Conservation (phyloP, 1,139 yeast species). For the Chernovozyma sophiae-reginae region DNA sequence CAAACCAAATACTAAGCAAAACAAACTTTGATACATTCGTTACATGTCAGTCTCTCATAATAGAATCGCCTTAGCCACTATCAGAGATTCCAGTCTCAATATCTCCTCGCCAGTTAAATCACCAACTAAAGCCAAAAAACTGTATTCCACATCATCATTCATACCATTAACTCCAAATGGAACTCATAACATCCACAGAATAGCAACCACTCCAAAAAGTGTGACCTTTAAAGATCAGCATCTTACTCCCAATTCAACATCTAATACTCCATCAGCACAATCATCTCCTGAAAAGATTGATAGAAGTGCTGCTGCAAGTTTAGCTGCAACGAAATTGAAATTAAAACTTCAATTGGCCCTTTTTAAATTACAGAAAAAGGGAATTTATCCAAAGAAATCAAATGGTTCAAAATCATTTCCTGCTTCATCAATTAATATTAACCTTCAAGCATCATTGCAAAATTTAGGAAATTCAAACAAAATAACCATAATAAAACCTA, state of each 20-base stretch:
- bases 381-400: not conserved
- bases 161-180: conserved; percentile 7
- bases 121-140: conserved; percentile 7
- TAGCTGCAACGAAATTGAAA: conserved; percentile 62
- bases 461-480: not conserved
- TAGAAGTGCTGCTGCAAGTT: conserved; percentile 24
- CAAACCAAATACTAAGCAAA: too few relatives aligned
- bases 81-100: conserved; percentile 29
- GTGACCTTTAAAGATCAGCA: conserved; percentile 5
- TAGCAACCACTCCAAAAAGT: conserved; percentile 1
- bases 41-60: conserved; percentile 4
- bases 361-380: conserved; percentile 50
- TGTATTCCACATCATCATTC: conserved; percentile 1
- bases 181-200: not conserved
- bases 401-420: not conserved
- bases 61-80: conserved; percentile 37
- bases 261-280: conserved; percentile 5
- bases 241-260: conserved; percentile 6
- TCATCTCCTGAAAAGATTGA: conserved; percentile 4
- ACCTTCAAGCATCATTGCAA: conserved; percentile 1
- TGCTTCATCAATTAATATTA: conserved; percentile 2
- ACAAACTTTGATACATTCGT: too few relatives aligned
- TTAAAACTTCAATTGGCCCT: conserved; percentile 74
- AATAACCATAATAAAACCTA: not conserved
- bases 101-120: conserved; percentile 14